These are phyloP conservation scores for Zygnema cylindricum DNA, from an alignment of 139 green algal genomes.

Conservation along the genomic window DNA sequence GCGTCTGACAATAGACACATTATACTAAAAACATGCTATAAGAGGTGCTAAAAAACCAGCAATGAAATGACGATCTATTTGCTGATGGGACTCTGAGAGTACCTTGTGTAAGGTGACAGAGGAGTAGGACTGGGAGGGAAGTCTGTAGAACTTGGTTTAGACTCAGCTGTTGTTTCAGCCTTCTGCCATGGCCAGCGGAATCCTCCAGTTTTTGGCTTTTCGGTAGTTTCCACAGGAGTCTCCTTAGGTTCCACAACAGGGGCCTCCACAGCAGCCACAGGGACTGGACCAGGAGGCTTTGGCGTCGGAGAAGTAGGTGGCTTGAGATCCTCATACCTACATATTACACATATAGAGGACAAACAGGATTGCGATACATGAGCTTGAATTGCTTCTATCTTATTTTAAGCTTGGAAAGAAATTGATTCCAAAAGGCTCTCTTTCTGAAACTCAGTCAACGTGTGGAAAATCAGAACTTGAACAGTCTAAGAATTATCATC, in stretches of 20 bases:
- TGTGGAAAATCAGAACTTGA: too few relatives aligned
- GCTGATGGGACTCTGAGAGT: too few relatives aligned
- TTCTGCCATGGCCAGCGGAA: conserved; percentile 29
- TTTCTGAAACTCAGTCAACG: too few relatives aligned
- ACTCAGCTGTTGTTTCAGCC: not conserved
- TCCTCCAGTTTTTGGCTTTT: not conserved
- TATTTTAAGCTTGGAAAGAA: too few relatives aligned
- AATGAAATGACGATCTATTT: not conserved
- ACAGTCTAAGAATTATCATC: too few relatives aligned
- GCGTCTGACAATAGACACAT: too few relatives aligned
- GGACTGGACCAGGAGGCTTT: conserved; percentile 6
- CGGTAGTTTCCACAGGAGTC: not conserved
- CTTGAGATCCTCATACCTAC: conserved; percentile 57
- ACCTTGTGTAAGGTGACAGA: conserved; percentile 15
- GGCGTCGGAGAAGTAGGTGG: conserved; percentile 54
- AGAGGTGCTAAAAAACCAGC: not conserved
- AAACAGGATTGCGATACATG: too few relatives aligned
- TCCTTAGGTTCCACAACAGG: not conserved
- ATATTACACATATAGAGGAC: too few relatives aligned
- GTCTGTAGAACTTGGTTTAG: conserved; percentile 35
- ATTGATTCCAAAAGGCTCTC: too few relatives aligned
- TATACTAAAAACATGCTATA: too few relatives aligned
- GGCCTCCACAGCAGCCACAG: not conserved
- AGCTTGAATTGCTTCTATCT: too few relatives aligned
- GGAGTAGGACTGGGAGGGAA: conserved; percentile 53